These are phyloP conservation scores for Platismatia glauca DNA, from an alignment of 495 filamentous ascomycete species.

Conservation along the genomic window DNA sequence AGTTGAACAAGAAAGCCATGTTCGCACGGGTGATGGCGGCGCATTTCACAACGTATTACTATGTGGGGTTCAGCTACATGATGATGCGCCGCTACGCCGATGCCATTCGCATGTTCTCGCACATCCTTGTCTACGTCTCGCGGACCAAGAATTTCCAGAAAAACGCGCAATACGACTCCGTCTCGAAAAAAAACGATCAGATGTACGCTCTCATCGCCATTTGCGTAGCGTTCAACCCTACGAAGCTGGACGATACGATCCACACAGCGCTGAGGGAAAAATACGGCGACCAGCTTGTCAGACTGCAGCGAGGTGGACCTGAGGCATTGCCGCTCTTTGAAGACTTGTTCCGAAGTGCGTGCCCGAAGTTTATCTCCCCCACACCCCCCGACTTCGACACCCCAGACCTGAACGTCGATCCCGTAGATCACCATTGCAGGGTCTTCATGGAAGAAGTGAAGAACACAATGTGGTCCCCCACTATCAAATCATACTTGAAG, in stretches of 20 bases:
- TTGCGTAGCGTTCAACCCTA: constrained; percentile 95
- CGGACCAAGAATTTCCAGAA: constrained; percentile 99
- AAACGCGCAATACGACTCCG: constrained; percentile 85
- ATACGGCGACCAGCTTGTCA: constrained; percentile 93
- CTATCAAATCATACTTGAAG: constrained; percentile 93
- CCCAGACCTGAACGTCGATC: constrained; percentile 88
- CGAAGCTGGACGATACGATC: constrained; percentile 95
- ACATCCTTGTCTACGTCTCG: constrained; percentile 98
- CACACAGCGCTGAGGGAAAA: constrained; percentile 96
- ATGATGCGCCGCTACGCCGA: constrained; percentile 99
- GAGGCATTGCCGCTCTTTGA: constrained; percentile 93
- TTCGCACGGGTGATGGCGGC: constrained; percentile 99
- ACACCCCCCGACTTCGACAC: constrained; percentile 96
- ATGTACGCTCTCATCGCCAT: constrained; percentile 99
- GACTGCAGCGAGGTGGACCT: constrained; percentile 89
- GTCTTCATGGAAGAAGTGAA: constrained; percentile 99
- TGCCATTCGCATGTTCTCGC: constrained; percentile 98
- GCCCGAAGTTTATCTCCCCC: constrained; percentile 98
- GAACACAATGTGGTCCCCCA: constrained; percentile 89
- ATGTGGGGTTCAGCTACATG: constrained; percentile 99
- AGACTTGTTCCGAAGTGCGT: constrained; percentile 88
- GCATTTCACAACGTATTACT: constrained; percentile 99
- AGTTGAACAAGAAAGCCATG: constrained; percentile 99
- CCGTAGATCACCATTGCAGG: constrained; percentile 89
- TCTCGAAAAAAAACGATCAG: constrained; percentile 99